These are phyloP conservation scores for Sutorius australiensis DNA, from an alignment of 768 basidiomycete genomes.

Conservation along the genomic window DNA sequence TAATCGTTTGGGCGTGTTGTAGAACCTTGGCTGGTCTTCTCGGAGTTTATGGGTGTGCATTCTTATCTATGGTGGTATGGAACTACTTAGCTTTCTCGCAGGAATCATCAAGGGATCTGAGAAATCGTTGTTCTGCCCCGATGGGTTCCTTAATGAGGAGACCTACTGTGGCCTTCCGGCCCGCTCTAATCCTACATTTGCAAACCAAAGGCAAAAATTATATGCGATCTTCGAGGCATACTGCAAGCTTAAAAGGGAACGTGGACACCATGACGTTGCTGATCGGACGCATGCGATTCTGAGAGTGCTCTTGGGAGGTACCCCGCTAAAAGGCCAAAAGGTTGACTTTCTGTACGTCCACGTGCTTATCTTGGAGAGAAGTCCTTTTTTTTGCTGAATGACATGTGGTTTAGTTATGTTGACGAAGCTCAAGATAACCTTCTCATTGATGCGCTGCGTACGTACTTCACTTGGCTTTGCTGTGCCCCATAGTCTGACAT, in stretches of 20 bases:
- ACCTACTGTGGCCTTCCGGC: slow-evolving; percentile 48
- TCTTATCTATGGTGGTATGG: not conserved
- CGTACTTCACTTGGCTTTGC: slow-evolving; percentile 8
- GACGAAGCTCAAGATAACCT: slow-evolving; percentile 76
- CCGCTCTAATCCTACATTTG: slow-evolving; percentile 53
- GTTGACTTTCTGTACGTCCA: slow-evolving; percentile 53
- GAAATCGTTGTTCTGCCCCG: slow-evolving; percentile 34
- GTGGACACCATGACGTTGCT: slow-evolving; percentile 50
- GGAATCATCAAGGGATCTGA: slow-evolving; percentile 74
- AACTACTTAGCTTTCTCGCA: not conserved
- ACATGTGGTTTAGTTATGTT: slow-evolving; percentile 44
- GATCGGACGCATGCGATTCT: slow-evolving; percentile 61
- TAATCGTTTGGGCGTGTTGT: not conserved
- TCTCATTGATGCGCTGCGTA: slow-evolving; percentile 59
- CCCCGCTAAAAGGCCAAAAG: slow-evolving; percentile 35
- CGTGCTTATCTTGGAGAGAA: not conserved
- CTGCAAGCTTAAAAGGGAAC: slow-evolving; percentile 39
- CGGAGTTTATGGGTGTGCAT: slow-evolving; percentile 58
- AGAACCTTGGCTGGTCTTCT: slow-evolving; percentile 64
- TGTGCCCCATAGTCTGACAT: slow-evolving; percentile 7
- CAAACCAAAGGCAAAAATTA: slow-evolving; percentile 42
- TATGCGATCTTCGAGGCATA: slow-evolving; percentile 57
- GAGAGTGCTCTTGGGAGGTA: slow-evolving; percentile 27
- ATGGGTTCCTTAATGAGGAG: slow-evolving; percentile 40
- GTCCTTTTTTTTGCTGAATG: not conserved